Evolutionary conservation across 1,139 yeast species (phyloP).

Genomic region (Kodamaea derodonti): DNA sequence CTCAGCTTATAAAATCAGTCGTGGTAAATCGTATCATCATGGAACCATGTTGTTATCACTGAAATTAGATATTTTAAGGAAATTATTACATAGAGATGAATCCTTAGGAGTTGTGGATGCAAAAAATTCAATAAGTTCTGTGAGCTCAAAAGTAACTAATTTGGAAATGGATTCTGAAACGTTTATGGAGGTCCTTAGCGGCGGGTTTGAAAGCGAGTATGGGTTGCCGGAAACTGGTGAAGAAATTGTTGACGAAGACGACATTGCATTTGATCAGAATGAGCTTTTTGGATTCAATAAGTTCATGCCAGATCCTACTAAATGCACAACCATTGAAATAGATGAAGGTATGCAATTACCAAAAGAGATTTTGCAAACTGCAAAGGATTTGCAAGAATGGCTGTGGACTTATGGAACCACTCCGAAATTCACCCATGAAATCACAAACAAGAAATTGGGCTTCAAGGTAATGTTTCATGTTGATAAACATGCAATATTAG

Average conservation of each 20-base stretch:
- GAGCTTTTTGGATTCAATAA: conserved; percentile 35
- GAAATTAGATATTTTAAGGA: conserved; percentile 52
- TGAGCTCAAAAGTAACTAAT: conserved; percentile 72
- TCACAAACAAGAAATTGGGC: conserved; percentile 29
- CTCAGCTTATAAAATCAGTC: conserved; percentile 82
- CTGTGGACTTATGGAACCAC: conserved; percentile 71
- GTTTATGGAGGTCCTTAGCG: conserved; percentile 46
- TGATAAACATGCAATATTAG: conserved; percentile 35
- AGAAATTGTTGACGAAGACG: conserved; percentile 9
- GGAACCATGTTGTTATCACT: conserved; percentile 89
- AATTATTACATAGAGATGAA: conserved; percentile 50
- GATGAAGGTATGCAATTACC: conserved; percentile 40
- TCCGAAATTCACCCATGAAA: conserved; percentile 55
- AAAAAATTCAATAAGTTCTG: conserved; percentile 66
- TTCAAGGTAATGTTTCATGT: conserved; percentile 37
- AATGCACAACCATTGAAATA: conserved; percentile 14
- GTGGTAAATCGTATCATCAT: conserved; percentile 87
- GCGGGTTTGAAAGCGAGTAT: conserved; percentile 41
- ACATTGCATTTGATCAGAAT: conserved; percentile 23
- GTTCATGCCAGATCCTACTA: conserved; percentile 11
- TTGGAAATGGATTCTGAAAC: conserved; percentile 42
- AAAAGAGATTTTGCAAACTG: conserved; percentile 38
- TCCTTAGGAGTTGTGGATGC: conserved; percentile 49
- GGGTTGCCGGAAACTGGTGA: conserved; percentile 16
- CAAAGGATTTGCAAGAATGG: conserved; percentile 52